A percentile compares a stretch with the other conserved stretches of the same genome.
Evolutionary conservation across 306 rosid genomes (phyloP).

Genomic region (Gillenia trifoliata): DNA sequence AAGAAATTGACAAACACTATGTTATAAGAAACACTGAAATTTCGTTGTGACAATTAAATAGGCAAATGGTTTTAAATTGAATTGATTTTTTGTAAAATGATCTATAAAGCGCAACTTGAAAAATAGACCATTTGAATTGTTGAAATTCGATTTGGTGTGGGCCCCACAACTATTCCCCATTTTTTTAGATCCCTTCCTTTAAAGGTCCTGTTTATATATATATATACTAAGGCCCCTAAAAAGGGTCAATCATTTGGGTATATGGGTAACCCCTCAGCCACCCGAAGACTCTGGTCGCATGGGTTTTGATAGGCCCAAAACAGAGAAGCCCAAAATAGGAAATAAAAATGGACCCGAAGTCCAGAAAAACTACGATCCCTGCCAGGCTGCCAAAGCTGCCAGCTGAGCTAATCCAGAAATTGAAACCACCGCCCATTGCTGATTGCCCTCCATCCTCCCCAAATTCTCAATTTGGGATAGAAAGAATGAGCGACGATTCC

Average conservation of each 20-base stretch:
- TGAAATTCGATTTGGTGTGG: too few relatives aligned
- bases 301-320: background rate
- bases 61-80: too few relatives aligned
- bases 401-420: background rate
- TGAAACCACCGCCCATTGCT: background rate
- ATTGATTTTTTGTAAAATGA: too few relatives aligned
- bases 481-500: constrained; percentile 43
- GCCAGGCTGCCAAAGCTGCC: background rate
- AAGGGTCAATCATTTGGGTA: background rate
- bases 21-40: too few relatives aligned
- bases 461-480: background rate
- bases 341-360: background rate
- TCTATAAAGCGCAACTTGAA: too few relatives aligned
- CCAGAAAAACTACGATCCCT: background rate
- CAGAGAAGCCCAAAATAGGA: background rate
- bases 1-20: too few relatives aligned
- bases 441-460: background rate
- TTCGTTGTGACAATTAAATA: too few relatives aligned
- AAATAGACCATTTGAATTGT: too few relatives aligned
- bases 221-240: background rate
- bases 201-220: too few relatives aligned
- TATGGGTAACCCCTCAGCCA: background rate
- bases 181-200: too few relatives aligned
- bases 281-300: too few relatives aligned
- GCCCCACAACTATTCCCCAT: too few relatives aligned